A percentile compares a stretch with the other conserved stretches of the same genome.
Conservation (phyloP, 1,284 basidiomycete species). For the Vanrija sp. region DNA sequence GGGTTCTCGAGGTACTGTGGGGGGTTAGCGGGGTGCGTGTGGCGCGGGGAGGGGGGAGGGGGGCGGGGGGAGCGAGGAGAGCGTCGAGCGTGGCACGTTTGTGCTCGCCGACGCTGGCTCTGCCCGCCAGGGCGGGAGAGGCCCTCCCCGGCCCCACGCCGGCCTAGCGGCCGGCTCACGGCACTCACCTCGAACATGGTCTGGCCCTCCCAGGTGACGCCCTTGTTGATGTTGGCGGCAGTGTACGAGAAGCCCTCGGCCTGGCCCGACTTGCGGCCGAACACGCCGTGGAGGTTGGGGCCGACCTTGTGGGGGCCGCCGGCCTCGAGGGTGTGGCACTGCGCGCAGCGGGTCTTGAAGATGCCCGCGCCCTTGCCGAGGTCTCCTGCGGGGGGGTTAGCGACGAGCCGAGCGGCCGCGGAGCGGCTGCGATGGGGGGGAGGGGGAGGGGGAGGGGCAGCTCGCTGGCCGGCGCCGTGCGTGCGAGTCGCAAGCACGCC, state of each 20-base stretch:
- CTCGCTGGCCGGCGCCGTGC: too few relatives aligned
- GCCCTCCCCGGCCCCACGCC: too few relatives aligned
- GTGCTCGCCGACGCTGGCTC: too few relatives aligned
- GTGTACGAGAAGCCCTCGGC: constrained; percentile 87
- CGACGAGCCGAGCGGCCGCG: neutral
- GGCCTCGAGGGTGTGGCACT: constrained; percentile 87
- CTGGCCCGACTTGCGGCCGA: constrained; percentile 84
- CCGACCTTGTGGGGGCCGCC: constrained; percentile 72
- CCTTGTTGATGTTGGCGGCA: constrained; percentile 94
- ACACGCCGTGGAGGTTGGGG: constrained; percentile 87
- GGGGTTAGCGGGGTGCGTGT: neutral
- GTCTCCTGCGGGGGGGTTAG: constrained; percentile 61
- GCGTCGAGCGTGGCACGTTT: neutral
- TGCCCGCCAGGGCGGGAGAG: too few relatives aligned
- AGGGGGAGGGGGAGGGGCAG: neutral
- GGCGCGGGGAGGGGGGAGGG: neutral
- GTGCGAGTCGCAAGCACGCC: too few relatives aligned
- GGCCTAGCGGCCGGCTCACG: too few relatives aligned
- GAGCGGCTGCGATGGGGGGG: neutral
- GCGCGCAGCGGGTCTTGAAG: constrained; percentile 79
- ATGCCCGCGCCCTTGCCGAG: constrained; percentile 79
- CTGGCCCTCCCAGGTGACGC: constrained; percentile 63
- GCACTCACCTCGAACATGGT: constrained; percentile 42
- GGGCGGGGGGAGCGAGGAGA: neutral
- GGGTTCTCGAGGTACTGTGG: constrained; percentile 23